Evolutionary conservation across 2,329 filamentous ascomycete species (phyloP).

Genomic region (Fusarium longipes): DNA sequence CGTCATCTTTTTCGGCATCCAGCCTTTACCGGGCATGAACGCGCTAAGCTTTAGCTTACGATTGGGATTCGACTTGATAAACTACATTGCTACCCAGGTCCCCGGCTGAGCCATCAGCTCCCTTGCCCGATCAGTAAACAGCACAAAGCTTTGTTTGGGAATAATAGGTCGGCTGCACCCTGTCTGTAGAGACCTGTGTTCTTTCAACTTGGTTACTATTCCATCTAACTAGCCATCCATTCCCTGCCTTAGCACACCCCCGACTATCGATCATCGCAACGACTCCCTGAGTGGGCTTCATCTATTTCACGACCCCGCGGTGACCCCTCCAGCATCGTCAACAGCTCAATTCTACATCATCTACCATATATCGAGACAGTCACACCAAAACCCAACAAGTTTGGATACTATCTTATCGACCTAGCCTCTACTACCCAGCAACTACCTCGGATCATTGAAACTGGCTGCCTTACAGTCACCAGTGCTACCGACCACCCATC

Average conservation of each 20-base stretch:
- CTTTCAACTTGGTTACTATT: conserved; percentile 44
- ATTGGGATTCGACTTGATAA: conserved; percentile 48
- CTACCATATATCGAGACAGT: conserved; percentile 11
- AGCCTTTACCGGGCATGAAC: conserved; percentile 47
- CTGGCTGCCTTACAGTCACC: conserved; percentile 43
- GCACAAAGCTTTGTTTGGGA: conserved; percentile 42
- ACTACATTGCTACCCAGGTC: conserved; percentile 46
- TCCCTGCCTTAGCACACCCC: conserved; percentile 44
- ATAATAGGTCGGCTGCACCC: conserved; percentile 47
- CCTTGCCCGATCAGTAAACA: conserved; percentile 46
- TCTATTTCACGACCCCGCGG: conserved; percentile 42
- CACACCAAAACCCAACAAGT: conserved; percentile 1
- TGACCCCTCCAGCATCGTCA: conserved; percentile 42
- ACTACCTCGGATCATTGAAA: conserved; percentile 31
- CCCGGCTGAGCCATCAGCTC: conserved; percentile 48
- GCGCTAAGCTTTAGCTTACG: conserved; percentile 46
- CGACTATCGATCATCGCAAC: conserved; percentile 44
- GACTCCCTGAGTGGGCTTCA: conserved; percentile 41
- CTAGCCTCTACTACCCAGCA: conserved; percentile 18
- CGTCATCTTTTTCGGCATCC: conserved; percentile 45
- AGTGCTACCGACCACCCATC: conserved; percentile 67
- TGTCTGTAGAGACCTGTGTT: conserved; percentile 41
- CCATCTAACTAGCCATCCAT: conserved; percentile 42
- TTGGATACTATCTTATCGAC: conserved; percentile 12
- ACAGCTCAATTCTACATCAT: conserved; percentile 15